These are phyloP conservation scores for Cinnamomum micranthum DNA, from an alignment of 164 flowering plant species.

Conservation along the genomic window DNA sequence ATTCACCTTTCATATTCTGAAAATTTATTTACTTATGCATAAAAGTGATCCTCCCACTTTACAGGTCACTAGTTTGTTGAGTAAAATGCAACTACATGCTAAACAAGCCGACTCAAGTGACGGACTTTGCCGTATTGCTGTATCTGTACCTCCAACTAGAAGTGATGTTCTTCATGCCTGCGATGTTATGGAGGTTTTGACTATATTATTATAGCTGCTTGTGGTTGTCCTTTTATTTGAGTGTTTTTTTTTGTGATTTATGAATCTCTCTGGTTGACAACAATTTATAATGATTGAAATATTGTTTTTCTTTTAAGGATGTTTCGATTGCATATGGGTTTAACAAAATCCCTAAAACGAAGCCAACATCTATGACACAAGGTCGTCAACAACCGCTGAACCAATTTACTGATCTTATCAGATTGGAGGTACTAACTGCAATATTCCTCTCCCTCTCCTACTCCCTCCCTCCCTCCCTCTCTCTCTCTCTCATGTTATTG, in stretches of 20 bases:
- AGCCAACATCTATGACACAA: constrained; percentile 54
- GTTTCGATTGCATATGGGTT: constrained; percentile 86
- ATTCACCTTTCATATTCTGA: background rate
- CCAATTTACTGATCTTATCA: constrained; percentile 67
- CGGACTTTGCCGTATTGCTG: constrained; percentile 32
- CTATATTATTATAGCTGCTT: background rate
- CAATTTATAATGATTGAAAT: background rate
- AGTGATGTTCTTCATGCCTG: constrained; percentile 96
- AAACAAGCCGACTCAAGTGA: constrained; percentile 39
- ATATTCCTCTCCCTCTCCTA: background rate
- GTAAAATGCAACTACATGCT: constrained; percentile 83
- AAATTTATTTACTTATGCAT: too few species aligned
- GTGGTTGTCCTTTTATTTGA: background rate
- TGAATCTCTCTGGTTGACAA: background rate
- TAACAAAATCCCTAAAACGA: constrained; percentile 64
- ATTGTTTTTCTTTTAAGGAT: constrained; percentile 38
- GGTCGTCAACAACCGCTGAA: constrained; percentile 48
- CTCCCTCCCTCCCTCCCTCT: too few species aligned
- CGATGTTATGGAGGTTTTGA: constrained; percentile 93
- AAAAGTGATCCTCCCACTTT: background rate
- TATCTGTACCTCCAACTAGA: constrained; percentile 91
- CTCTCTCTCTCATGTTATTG: background rate
- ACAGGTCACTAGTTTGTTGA: constrained; percentile 59
- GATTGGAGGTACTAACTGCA: constrained; percentile 59
- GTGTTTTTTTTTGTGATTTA: too few species aligned